phyloP scores from a whole-genome alignment of 495 filamentous ascomycete species.

The Penicillium tannophilum region DNA sequence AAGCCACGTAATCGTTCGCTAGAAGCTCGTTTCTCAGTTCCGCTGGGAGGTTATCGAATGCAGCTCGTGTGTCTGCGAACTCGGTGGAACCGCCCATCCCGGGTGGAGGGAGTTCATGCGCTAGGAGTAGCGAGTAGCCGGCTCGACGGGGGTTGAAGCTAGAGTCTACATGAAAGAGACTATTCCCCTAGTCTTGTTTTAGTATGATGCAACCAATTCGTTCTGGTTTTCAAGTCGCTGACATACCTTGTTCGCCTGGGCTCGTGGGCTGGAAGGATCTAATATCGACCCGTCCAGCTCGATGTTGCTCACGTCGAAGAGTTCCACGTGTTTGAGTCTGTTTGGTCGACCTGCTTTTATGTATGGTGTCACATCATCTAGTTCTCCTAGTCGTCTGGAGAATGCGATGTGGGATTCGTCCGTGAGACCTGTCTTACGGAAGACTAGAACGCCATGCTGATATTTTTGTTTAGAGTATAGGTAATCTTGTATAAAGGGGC shows the following conservation, averaged over 20 bases:
- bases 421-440: constrained; percentile 53
- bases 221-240: no score
- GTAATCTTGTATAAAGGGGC: no score
- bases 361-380: constrained; percentile 60
- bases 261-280: constrained; percentile 21
- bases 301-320: constrained; percentile 56
- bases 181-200: constrained; percentile 44
- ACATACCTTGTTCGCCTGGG: constrained; percentile 37
- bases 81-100: constrained; percentile 56
- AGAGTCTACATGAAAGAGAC: constrained; percentile 62
- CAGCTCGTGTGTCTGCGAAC: constrained; percentile 58
- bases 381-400: constrained; percentile 54
- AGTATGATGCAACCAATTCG: no score
- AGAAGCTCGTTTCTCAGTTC: constrained; percentile 39
- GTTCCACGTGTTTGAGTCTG: constrained; percentile 50
- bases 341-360: constrained; percentile 45
- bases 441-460: constrained; percentile 59
- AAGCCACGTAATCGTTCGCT: constrained; percentile 50
- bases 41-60: constrained; percentile 51
- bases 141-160: constrained; percentile 62
- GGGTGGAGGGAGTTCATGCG: constrained; percentile 51
- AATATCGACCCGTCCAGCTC: constrained; percentile 36
- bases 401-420: constrained; percentile 57
- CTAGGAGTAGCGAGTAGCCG: constrained; percentile 55
- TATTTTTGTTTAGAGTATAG: no score